Percentiles rank a stretch among this genome's conserved stretches.
Evolutionary conservation across 1,139 yeast species (phyloP).

Genomic region (Blastobotrys buckinghamii): DNA sequence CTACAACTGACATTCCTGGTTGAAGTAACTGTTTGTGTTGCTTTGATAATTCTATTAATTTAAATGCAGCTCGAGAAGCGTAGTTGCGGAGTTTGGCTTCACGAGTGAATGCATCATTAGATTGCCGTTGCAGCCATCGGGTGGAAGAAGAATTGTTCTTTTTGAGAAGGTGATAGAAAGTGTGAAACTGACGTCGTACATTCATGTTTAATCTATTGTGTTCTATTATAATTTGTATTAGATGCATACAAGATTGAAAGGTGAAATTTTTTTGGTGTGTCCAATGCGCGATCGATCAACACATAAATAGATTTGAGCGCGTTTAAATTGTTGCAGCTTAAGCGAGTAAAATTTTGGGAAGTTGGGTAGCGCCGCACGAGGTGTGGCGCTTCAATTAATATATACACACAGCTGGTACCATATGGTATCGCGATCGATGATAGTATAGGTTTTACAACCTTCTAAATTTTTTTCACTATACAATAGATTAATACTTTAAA

Average conservation of each 20-base stretch:
- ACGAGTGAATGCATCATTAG: slow-evolving; percentile 54
- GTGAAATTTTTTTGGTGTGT: too few relatives aligned
- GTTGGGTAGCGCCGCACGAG: too few relatives aligned
- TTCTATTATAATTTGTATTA: background rate
- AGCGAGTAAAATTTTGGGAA: too few relatives aligned
- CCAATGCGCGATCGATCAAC: too few relatives aligned
- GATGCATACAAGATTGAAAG: background rate
- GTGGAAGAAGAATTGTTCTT: slow-evolving; percentile 43
- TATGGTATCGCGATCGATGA: too few relatives aligned
- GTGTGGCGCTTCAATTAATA: too few relatives aligned
- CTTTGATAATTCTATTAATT: slow-evolving; percentile 58
- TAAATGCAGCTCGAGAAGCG: slow-evolving; percentile 87
- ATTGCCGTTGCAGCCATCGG: slow-evolving; percentile 71
- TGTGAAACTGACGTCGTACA: background rate
- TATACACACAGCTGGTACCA: too few relatives aligned
- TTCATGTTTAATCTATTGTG: background rate
- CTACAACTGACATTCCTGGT: slow-evolving; percentile 60
- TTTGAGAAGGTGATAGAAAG: slow-evolving; percentile 5
- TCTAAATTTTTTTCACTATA: too few relatives aligned
- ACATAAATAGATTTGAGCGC: too few relatives aligned
- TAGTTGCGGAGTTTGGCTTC: slow-evolving; percentile 60
- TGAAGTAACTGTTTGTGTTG: slow-evolving; percentile 51
- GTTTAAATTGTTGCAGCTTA: too few relatives aligned
- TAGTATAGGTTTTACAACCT: too few relatives aligned
- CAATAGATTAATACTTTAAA: too few relatives aligned